Evolutionary conservation across 257 asterid species (phyloP), one percentile per base, ranked within the genome.

Genomic region (Asclepias syriaca): DNA sequence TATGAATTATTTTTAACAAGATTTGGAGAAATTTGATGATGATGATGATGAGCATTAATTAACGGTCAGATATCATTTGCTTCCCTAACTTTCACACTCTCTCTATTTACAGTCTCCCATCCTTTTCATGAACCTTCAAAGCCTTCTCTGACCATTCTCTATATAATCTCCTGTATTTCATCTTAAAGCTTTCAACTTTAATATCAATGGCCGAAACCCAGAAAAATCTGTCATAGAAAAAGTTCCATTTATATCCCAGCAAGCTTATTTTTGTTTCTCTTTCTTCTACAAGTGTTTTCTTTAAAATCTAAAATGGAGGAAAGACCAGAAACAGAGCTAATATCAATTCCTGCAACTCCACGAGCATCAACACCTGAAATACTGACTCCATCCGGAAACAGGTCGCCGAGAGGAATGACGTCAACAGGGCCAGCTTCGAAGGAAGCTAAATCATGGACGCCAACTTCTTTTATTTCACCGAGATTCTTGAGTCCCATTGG

Each of bases 321-420:
- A 59, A 78, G 96, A 79, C 94, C 96, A 21, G 99, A 92, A n/a
- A 88, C 97, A 0, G 99, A 95, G 86, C 89, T 95, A 13, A 87
- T 95, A 58, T 95, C 99, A 4, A 88, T 92, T n/a, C 99, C 99
- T 53, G 98, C 98, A 1, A 91, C 98, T 0, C 99, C 99, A n/a
- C 88, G 97, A 57, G 95, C 93, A 58, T 91, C 96, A 54, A 92
- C 99, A 72, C 99, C 99, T 65, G 99, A 95, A 81, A 92, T 95
- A 37, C 86, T 87, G 11, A 95, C 99, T 0, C 95, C 99, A 2
- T 88, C 98, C 0, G 98, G 99, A 10, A 92, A 80, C 75, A 73
- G 99, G 75, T 95, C 99, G 34, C 99, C 99, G 53, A 77, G 98
- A 66, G 81, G 80, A 4, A 14, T 78, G 53, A 46, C 78, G 4